Conservation (phyloP, 495 filamentous ascomycete species). For the Pseudoneurospora amorphoporcata region DNA sequence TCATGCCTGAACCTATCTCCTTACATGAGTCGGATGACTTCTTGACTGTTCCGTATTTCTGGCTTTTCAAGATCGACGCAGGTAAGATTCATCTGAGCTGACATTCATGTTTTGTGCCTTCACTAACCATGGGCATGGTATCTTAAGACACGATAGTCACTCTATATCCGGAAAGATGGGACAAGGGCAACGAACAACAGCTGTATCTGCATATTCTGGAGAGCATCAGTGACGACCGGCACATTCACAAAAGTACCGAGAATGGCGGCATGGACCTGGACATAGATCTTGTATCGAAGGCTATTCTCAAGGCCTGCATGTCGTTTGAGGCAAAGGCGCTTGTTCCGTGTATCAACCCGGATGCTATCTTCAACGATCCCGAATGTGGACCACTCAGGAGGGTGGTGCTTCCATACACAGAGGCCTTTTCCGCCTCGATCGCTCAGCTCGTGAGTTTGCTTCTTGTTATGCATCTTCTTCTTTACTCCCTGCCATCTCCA, state of each 20-base stretch:
- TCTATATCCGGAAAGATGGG: constrained; percentile 1
- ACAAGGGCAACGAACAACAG: not conserved
- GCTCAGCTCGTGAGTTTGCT: not conserved
- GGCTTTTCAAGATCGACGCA: constrained; percentile 5
- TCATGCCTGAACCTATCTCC: not conserved
- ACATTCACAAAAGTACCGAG: not conserved
- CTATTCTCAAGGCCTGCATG: not conserved
- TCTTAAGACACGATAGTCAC: constrained; percentile 2
- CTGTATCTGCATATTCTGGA: constrained; percentile 1
- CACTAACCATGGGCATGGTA: not conserved
- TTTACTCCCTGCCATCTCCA: not conserved
- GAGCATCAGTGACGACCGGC: not conserved
- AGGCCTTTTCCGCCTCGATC: constrained; percentile 3
- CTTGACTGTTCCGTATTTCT: constrained; percentile 5
- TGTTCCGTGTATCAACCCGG: not conserved
- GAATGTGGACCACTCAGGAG: not conserved
- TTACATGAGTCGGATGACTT: not conserved
- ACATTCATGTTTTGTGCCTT: not conserved
- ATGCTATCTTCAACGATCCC: not conserved
- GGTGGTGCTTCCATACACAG: not conserved
- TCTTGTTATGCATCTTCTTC: not conserved
- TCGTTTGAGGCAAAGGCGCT: constrained; percentile 4
- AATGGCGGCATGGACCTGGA: not conserved
- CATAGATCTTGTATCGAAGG: not conserved
- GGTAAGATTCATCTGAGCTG: not conserved